These are phyloP conservation scores for Diplodia seriata DNA, from an alignment of 2,329 filamentous ascomycete species.

Conservation along the genomic window DNA sequence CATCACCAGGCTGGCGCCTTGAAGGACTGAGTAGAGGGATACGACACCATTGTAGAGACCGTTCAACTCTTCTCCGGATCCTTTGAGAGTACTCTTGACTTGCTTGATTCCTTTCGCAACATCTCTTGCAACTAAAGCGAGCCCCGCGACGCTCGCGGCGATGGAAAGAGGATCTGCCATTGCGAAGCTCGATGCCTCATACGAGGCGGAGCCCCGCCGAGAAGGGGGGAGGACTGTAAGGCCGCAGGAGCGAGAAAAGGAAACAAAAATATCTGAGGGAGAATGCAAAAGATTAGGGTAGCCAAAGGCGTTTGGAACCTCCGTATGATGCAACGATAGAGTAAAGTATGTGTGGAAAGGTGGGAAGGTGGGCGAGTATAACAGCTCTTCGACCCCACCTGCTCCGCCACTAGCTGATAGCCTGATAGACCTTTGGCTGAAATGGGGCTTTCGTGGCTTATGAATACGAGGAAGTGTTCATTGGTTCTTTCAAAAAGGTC, in stretches of 20 bases:
- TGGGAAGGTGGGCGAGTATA: too few species aligned
- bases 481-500: too few species aligned
- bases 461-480: too few species aligned
- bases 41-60: conserved; percentile 5
- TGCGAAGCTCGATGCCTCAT: background rate
- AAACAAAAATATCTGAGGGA: background rate
- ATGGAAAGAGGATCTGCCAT: conserved; percentile 19
- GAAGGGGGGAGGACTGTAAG: background rate
- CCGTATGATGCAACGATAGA: too few species aligned
- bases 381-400: too few species aligned
- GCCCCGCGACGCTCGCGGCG: conserved; percentile 6
- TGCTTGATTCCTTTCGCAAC: conserved; percentile 10
- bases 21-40: background rate
- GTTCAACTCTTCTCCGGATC: background rate
- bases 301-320: too few species aligned
- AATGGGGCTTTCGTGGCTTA: too few species aligned
- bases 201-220: background rate
- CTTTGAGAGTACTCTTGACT: background rate
- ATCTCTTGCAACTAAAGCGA: conserved; percentile 7
- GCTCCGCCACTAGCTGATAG: too few species aligned
- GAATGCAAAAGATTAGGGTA: background rate
- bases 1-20: conserved; percentile 8
- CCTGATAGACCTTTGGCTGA: too few species aligned
- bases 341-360: too few species aligned
- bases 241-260: background rate